Evolutionary conservation across 78 protist species (phyloP).

Genomic region (Acrasis kona): DNA sequence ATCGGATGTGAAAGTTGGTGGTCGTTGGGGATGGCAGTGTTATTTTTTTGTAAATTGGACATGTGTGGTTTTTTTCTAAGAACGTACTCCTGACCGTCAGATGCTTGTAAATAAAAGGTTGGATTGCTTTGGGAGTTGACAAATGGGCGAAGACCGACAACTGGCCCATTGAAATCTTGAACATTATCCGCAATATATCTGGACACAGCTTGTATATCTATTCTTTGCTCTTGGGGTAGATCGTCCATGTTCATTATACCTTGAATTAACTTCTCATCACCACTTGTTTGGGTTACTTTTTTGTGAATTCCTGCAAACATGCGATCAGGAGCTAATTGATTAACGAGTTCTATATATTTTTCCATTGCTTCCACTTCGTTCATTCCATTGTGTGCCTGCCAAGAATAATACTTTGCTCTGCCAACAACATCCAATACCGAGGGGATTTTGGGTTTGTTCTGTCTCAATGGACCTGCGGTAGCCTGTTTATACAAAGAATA

Average conservation of each 20-base stretch:
- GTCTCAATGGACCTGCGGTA: neutral
- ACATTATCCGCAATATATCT: neutral
- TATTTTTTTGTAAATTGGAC: too few species aligned
- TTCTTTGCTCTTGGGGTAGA: neutral
- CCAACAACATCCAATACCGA: neutral
- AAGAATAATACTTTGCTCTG: neutral
- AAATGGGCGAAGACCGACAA: neutral
- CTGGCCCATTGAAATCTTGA: neutral
- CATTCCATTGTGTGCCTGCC: neutral
- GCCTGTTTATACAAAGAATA: neutral
- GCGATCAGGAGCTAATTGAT: neutral
- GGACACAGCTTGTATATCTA: neutral
- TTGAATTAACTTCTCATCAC: neutral
- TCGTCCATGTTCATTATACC: too few species aligned
- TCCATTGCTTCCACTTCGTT: neutral
- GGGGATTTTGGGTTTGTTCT: neutral
- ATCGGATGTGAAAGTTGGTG: constrained; percentile 26
- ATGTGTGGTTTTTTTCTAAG: neutral
- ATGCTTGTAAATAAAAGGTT: neutral
- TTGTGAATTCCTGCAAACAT: neutral
- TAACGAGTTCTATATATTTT: neutral
- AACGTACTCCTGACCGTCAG: neutral
- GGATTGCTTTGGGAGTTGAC: neutral
- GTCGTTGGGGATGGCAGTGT: neutral
- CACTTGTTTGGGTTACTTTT: neutral